These are phyloP conservation scores for Sphaerulina vaccinii DNA, from an alignment of 2,329 filamentous ascomycete genomes.

Conservation along the genomic window DNA sequence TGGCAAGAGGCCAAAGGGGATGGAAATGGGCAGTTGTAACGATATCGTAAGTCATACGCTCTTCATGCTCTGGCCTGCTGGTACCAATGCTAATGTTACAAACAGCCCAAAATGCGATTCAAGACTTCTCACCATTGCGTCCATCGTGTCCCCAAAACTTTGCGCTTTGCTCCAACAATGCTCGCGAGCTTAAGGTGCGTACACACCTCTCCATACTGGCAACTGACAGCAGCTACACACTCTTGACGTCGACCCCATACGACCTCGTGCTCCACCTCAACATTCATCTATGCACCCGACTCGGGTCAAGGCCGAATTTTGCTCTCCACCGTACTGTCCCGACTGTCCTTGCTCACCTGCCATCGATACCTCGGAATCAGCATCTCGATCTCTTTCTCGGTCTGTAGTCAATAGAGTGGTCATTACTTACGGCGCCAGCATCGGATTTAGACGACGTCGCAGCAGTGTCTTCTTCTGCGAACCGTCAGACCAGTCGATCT, in stretches of 20 bases:
- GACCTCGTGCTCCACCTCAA: background rate
- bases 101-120: constrained; percentile 12
- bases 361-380: background rate
- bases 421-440: constrained; percentile 1
- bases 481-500: constrained; percentile 15
- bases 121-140: background rate
- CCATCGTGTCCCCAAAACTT: background rate
- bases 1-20: constrained; percentile 35
- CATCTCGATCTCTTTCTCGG: background rate
- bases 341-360: constrained; percentile 3
- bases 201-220: constrained; percentile 3
- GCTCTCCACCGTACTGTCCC: constrained; percentile 7
- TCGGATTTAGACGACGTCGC: constrained; percentile 4
- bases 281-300: constrained; percentile 4
- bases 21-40: constrained; percentile 36
- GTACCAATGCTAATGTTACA: constrained; percentile 8
- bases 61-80: background rate
- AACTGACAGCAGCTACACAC: constrained; percentile 2
- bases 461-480: constrained; percentile 15
- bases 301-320: constrained; percentile 6
- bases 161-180: constrained; percentile 5
- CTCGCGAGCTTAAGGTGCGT: constrained; percentile 12
- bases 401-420: background rate
- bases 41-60: constrained; percentile 32
- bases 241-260: background rate